Evolutionary conservation across 306 rosid species (phyloP).

Genomic region (Vigna angularis): DNA sequence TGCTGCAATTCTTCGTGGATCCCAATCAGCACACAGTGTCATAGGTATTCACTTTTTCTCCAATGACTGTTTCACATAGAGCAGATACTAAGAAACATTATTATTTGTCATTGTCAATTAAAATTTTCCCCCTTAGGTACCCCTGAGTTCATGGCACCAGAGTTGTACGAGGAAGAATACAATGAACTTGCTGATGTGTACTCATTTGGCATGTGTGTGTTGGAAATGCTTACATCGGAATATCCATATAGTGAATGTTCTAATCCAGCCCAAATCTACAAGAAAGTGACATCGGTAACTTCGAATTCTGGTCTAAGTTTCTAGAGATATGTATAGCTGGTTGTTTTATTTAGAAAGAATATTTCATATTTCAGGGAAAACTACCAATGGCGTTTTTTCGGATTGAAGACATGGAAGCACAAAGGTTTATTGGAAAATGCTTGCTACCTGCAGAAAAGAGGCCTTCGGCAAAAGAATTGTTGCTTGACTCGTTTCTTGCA

Average conservation of each 20-base stretch:
- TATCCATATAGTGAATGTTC: slow-evolving; percentile 87
- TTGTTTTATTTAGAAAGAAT: slow-evolving; percentile 1
- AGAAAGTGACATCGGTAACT: slow-evolving; percentile 93
- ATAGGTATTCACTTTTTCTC: slow-evolving; percentile 63
- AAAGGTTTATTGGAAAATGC: slow-evolving; percentile 75
- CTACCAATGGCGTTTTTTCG: slow-evolving; percentile 73
- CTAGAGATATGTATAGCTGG: background rate
- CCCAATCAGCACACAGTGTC: slow-evolving; percentile 88
- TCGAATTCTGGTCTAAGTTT: slow-evolving; percentile 26
- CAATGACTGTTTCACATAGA: slow-evolving; percentile 1
- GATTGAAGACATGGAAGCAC: slow-evolving; percentile 81
- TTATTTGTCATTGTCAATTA: background rate
- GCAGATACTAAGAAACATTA: too few relatives aligned
- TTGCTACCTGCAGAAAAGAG: slow-evolving; percentile 68
- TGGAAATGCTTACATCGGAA: slow-evolving; percentile 89
- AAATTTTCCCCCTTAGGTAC: slow-evolving; percentile 62
- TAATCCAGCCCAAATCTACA: slow-evolving; percentile 94
- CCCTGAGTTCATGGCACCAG: slow-evolving; percentile 98
- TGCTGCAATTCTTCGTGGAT: slow-evolving; percentile 81
- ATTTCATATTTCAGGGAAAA: slow-evolving; percentile 71
- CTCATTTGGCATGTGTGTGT: slow-evolving; percentile 94
- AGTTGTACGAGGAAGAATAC: slow-evolving; percentile 90
- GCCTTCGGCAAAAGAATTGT: slow-evolving; percentile 74
- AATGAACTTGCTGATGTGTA: slow-evolving; percentile 94
- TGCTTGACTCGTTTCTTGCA: slow-evolving; percentile 75